Evolutionary conservation across 305 asterid species (phyloP).

Genomic region (Fraxinus floribunda): DNA sequence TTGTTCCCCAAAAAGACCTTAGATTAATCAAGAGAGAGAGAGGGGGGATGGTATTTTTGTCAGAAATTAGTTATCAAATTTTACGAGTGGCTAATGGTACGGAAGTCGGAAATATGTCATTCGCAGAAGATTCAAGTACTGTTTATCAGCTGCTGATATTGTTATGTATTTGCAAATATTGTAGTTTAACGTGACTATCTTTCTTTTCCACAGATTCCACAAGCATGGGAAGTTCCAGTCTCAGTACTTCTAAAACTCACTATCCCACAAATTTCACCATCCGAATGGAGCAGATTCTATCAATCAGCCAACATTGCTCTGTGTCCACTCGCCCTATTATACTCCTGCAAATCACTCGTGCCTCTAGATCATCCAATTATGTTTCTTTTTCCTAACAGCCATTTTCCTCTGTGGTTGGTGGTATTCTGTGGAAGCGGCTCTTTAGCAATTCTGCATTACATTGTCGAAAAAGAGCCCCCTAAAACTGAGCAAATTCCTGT

Average conservation of each 20-base stretch:
- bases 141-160: background rate
- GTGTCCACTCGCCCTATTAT: conserved; percentile 77
- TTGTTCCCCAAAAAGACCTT: background rate
- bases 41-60: background rate
- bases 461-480: conserved; percentile 73
- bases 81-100: background rate
- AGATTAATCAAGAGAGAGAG: background rate
- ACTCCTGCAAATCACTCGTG: conserved; percentile 79
- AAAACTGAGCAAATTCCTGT: conserved; percentile 62
- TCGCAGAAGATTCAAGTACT: conserved; percentile 9
- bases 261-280: conserved; percentile 71
- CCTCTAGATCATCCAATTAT: conserved; percentile 69
- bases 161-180: background rate
- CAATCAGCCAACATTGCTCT: conserved; percentile 75
- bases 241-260: conserved; percentile 73
- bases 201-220: conserved; percentile 53
- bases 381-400: conserved; percentile 63
- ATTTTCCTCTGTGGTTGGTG: conserved; percentile 77
- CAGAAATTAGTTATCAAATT: background rate
- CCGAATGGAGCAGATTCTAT: conserved; percentile 81
- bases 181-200: conserved; percentile 22
- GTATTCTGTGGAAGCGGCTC: conserved; percentile 67
- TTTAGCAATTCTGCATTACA: conserved; percentile 67
- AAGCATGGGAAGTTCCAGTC: conserved; percentile 80
- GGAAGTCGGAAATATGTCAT: background rate